Conservation (phyloP, 179 eudicot species). For the Actinidia chinensis region DNA sequence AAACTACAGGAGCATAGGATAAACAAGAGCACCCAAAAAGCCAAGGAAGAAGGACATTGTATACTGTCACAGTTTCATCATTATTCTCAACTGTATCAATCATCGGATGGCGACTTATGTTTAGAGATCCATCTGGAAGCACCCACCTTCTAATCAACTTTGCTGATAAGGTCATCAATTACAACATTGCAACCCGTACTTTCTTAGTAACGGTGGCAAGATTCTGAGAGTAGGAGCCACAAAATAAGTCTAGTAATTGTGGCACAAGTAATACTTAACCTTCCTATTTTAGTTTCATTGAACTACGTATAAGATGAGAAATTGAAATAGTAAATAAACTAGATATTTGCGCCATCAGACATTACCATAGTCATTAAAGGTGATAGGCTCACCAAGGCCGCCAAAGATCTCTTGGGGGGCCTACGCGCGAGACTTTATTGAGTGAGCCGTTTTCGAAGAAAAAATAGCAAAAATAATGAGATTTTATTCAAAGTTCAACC, state of each 20-base stretch:
- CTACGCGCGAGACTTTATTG: no score
- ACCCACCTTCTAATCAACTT: conserved; percentile 88
- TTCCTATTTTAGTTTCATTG: background rate
- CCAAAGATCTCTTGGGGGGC: no score
- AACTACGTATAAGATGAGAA: background rate
- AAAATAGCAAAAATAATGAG: no score
- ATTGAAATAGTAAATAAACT: background rate
- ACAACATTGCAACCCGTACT: conserved; percentile 83
- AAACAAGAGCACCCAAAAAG: background rate
- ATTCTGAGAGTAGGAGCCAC: conserved; percentile 51
- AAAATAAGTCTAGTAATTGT: conserved; percentile 15
- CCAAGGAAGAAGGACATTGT: background rate
- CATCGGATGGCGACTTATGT: conserved; percentile 86
- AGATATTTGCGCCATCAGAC: background rate
- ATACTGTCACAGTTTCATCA: conserved; percentile 76
- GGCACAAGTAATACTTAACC: no score
- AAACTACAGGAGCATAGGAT: background rate
- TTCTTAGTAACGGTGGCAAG: conserved; percentile 88
- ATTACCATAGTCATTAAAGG: no score
- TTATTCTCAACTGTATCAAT: conserved; percentile 74
- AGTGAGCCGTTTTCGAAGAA: no score
- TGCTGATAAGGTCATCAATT: conserved; percentile 70
- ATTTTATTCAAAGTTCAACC: no score
- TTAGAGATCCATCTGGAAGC: conserved; percentile 82
- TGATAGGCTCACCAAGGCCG: no score